Evolutionary conservation across 176 grass and related monocot genomes (phyloP).

Genomic region (Avena eriantha): DNA sequence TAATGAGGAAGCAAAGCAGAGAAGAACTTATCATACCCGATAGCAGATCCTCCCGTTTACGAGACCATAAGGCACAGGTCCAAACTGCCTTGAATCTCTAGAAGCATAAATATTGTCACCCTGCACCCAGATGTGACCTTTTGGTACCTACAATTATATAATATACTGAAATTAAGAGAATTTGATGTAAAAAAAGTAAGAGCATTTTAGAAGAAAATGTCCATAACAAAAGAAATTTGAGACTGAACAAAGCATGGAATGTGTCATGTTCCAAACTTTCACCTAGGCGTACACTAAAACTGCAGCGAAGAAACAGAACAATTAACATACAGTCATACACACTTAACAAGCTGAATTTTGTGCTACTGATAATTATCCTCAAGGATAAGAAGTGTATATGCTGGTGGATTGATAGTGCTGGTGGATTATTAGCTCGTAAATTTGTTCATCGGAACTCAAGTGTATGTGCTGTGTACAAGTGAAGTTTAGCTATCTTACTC

Average conservation of each 20-base stretch:
- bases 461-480: too few relatives aligned
- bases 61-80: conserved; percentile 74
- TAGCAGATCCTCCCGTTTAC: conserved; percentile 72
- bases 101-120: conserved; percentile 82
- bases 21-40: conserved; percentile 50
- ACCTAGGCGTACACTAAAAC: not conserved
- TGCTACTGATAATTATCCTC: not conserved
- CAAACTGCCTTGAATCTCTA: conserved; percentile 80
- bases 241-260: conserved; percentile 1
- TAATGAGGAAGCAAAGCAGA: conserved; percentile 18
- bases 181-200: not conserved
- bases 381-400: not conserved
- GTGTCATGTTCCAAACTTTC: not conserved
- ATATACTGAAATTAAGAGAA: not conserved
- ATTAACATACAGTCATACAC: not conserved
- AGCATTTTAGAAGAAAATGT: not conserved
- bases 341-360: not conserved
- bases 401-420: not conserved
- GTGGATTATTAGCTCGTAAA: not conserved
- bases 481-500: too few relatives aligned
- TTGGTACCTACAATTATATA: conserved; percentile 66
- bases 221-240: conserved; percentile 9
- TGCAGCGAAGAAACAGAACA: not conserved
- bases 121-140: conserved; percentile 91
- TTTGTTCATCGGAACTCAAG: not conserved